Conservation (phyloP, 2,329 filamentous ascomycete species). For the Trichoderma breve region DNA sequence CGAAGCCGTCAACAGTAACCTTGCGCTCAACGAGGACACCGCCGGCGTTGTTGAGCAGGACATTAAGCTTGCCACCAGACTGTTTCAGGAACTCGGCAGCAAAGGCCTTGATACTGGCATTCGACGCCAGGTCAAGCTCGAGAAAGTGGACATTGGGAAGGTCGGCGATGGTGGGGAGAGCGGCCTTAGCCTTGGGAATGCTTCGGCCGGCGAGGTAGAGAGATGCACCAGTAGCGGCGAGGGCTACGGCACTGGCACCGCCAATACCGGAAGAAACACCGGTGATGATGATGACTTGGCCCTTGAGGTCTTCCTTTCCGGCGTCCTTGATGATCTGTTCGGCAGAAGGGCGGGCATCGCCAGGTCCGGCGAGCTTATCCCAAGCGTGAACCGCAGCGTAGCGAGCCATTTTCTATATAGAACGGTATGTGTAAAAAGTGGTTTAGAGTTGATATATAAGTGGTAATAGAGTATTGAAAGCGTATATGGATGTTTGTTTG, state of each 20-base stretch:
- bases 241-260: conserved; percentile 42
- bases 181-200: conserved; percentile 23
- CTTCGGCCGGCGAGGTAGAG: conserved; percentile 25
- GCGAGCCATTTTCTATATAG: conserved; percentile 1
- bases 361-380: conserved; percentile 29
- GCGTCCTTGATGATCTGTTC: conserved; percentile 39
- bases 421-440: not conserved
- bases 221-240: conserved; percentile 37
- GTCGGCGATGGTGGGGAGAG: conserved; percentile 20
- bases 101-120: conserved; percentile 26
- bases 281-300: conserved; percentile 43
- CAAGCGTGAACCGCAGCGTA: conserved; percentile 36
- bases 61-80: conserved; percentile 23
- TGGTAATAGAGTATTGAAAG: not conserved
- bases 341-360: conserved; percentile 40
- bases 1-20: conserved; percentile 26
- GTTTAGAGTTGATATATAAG: too few relatives aligned
- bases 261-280: conserved; percentile 44
- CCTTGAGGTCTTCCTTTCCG: conserved; percentile 31
- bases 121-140: conserved; percentile 27
- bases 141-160: conserved; percentile 21
- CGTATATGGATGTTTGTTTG: not conserved
- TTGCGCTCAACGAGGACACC: conserved; percentile 22
- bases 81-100: conserved; percentile 23
- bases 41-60: conserved; percentile 27